phyloP scores from a whole-genome alignment of 306 rosid species.

The Vachellia pachyceras region DNA sequence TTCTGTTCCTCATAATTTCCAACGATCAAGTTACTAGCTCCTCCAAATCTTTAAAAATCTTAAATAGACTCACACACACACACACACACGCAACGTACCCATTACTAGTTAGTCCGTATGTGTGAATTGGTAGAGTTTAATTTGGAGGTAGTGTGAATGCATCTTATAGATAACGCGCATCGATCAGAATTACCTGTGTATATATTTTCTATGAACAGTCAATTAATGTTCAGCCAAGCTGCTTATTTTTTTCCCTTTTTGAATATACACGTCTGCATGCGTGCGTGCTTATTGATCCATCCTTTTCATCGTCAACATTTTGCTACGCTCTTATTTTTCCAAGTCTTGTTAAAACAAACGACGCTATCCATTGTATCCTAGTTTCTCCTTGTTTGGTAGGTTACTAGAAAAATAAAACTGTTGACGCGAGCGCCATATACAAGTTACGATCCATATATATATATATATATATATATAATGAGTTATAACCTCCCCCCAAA shows the following conservation, averaged over 20 bases:
- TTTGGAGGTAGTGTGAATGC: background rate
- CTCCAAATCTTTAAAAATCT: no score
- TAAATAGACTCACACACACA: no score
- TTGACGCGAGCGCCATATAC: no score
- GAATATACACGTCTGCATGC: background rate
- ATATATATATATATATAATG: no score
- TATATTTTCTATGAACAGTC: background rate
- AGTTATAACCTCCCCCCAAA: no score
- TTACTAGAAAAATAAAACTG: background rate
- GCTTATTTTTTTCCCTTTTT: background rate
- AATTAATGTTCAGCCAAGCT: background rate
- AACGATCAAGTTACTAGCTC: no score
- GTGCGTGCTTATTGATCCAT: background rate
- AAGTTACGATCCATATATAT: background rate
- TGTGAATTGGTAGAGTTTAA: background rate
- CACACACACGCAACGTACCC: no score
- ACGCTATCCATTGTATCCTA: background rate
- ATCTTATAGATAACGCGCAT: background rate
- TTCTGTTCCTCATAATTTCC: no score
- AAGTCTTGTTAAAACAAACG: background rate
- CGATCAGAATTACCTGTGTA: no score
- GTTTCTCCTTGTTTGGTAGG: background rate
- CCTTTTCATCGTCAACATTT: background rate
- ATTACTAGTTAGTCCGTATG: no score
- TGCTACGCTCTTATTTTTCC: background rate